Percentiles rank a stretch among this genome's conserved stretches.
Evolutionary conservation across 495 filamentous ascomycete genomes (phyloP).

Genomic region (Xylaria grammica): DNA sequence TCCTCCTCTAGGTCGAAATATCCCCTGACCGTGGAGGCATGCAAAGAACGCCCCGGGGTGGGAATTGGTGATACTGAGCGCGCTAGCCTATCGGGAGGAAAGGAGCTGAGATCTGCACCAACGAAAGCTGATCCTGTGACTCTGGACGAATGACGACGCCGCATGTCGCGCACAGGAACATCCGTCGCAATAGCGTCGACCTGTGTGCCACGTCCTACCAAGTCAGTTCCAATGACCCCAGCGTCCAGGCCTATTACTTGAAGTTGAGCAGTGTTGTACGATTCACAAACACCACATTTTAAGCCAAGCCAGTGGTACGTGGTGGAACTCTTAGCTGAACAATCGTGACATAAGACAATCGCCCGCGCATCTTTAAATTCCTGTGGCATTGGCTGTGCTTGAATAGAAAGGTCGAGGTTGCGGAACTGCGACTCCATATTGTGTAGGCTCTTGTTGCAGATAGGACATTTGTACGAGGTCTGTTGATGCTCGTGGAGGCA

Average conservation of each 20-base stretch:
- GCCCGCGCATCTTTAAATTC: conserved; percentile 82
- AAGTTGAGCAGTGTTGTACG: conserved; percentile 82
- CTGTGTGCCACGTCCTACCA: conserved; percentile 32
- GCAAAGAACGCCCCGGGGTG: conserved; percentile 26
- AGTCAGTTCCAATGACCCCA: conserved; percentile 40
- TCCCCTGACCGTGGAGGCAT: conserved; percentile 18
- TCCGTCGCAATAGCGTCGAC: conserved; percentile 23
- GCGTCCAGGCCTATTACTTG: conserved; percentile 52
- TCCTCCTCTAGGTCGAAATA: conserved; percentile 37
- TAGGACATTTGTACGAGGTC: conserved; percentile 88
- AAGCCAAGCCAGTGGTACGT: conserved; percentile 94
- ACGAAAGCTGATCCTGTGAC: conserved; percentile 32
- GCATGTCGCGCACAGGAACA: conserved; percentile 27
- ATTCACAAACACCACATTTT: conserved; percentile 83
- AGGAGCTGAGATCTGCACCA: conserved; percentile 36
- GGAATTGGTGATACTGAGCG: conserved; percentile 45
- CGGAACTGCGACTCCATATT: conserved; percentile 98
- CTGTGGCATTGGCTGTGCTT: conserved; percentile 86
- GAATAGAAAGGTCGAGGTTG: conserved; percentile 83
- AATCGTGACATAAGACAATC: conserved; percentile 92
- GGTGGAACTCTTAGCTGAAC: conserved; percentile 80
- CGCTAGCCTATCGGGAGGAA: conserved; percentile 40
- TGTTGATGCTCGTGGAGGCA: conserved; percentile 87
- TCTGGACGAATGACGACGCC: conserved; percentile 42
- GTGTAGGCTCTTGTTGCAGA: conserved; percentile 88